These are phyloP conservation scores for Aspergillus tamarii DNA, from an alignment of 2,329 filamentous ascomycete genomes.

Conservation along the genomic window DNA sequence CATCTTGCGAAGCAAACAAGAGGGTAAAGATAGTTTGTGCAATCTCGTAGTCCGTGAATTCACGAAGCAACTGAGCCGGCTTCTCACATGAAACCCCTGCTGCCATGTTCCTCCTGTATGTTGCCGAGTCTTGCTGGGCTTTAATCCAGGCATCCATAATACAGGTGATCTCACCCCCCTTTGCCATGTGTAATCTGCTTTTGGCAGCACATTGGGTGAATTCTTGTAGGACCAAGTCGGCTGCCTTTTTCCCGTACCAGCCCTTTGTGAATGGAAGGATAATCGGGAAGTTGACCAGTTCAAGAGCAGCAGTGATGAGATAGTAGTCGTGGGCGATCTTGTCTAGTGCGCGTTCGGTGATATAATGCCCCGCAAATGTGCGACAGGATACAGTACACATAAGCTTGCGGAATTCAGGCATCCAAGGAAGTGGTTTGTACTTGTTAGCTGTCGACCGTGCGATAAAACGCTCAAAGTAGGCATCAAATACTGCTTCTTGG, in stretches of 20 bases:
- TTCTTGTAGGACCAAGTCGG: slow-evolving; percentile 86
- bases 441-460: slow-evolving; percentile 71
- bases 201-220: slow-evolving; percentile 92
- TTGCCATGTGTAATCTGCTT: slow-evolving; percentile 87
- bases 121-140: slow-evolving; percentile 81
- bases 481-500: slow-evolving; percentile 87
- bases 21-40: slow-evolving; percentile 94
- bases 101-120: slow-evolving; percentile 77
- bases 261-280: slow-evolving; percentile 94
- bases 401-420: slow-evolving; percentile 88
- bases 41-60: slow-evolving; percentile 90
- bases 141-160: slow-evolving; percentile 96
- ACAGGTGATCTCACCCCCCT: slow-evolving; percentile 82
- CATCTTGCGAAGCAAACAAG: slow-evolving; percentile 95
- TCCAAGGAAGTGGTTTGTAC: slow-evolving; percentile 80
- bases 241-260: slow-evolving; percentile 95
- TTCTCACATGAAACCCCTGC: slow-evolving; percentile 75
- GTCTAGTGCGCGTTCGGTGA: slow-evolving; percentile 85
- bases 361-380: slow-evolving; percentile 97
- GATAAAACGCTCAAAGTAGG: slow-evolving; percentile 80
- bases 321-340: slow-evolving; percentile 97
- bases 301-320: slow-evolving; percentile 89
- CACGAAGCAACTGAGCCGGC: slow-evolving; percentile 78
- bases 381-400: slow-evolving; percentile 94
- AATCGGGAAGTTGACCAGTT: slow-evolving; percentile 97